Base-by-base conservation (phyloP, 495 filamentous ascomycete species). In the Poronia punctata region DNA sequence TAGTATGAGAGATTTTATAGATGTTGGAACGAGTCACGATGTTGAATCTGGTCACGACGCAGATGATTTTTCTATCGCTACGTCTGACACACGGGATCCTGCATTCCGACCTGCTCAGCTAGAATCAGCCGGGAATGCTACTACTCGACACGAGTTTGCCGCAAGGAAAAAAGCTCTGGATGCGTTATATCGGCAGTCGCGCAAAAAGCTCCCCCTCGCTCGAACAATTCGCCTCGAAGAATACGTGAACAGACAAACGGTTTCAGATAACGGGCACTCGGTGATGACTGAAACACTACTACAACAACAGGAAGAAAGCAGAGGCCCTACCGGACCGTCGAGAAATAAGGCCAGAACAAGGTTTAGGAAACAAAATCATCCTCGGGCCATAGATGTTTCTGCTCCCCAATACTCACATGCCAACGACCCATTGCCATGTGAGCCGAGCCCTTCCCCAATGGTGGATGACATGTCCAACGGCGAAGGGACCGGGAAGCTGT, bases 381-480 rank as follows among this genome's bases (percentile, higher is more conserved):
- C 82, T 18, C 67, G 50, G n/a, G 67, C 65, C 7, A 27, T 84
- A 12, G 70, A 83, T 41, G 42, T 53, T 30, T 60, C 64, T 15
- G 64, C 66, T 21, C 63, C 71, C 29, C 64, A 67, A 22, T 75
- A 70, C 46, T 49, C 54, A 24, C 68, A 71, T 18, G 70, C 69
- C 4, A 67, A 69, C 40, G 66, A 74, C 25, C 67, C 71, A 5
- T 38, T 76, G 3, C 61, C 66, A 6, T 49, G 45, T 4, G 48
- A 56, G 19, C 30, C 28, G 11, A 50, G 44, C 16, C 55, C 49
- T 4, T 12, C 29, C 26, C 40, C 22, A 26, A 17, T 39, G 24
- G 26, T 42, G 20, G 31, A 43, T 8, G 49, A 51, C 30, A 24
- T 18, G 18, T 32, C 39, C 1, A 39, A 66, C 1, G 48, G 48